These are phyloP conservation scores for Oryza coarctata DNA, from an alignment of 176 grass and related monocot genomes.

Conservation along the genomic window DNA sequence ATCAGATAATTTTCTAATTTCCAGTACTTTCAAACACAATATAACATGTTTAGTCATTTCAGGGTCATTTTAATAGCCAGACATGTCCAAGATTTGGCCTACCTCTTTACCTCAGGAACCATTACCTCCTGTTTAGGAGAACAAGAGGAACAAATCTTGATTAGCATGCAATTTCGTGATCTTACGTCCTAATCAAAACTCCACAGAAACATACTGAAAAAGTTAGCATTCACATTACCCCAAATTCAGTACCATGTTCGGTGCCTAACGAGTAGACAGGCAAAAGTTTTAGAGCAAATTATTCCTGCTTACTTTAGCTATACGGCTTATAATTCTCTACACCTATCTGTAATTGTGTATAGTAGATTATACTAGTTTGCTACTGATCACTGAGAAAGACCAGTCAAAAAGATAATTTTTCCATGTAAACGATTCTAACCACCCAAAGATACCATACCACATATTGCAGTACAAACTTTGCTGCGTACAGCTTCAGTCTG, in stretches of 20 bases:
- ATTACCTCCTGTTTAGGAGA: conserved; percentile 21
- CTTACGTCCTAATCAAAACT: conserved; percentile 20
- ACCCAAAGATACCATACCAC: neutral
- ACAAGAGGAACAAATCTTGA: conserved; percentile 28
- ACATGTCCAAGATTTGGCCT: conserved; percentile 31
- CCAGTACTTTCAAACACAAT: too few relatives aligned
- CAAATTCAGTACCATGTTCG: conserved; percentile 24
- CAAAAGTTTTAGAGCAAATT: conserved; percentile 28
- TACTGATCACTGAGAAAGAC: neutral
- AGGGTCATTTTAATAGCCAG: conserved; percentile 35
- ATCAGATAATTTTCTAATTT: too few relatives aligned
- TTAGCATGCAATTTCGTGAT: conserved; percentile 38
- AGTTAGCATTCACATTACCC: conserved; percentile 31
- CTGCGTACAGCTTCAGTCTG: conserved; percentile 10
- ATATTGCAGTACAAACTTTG: conserved; percentile 19
- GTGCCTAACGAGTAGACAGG: conserved; percentile 45
- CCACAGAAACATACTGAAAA: conserved; percentile 15
- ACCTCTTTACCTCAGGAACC: neutral
- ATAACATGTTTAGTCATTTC: conserved; percentile 49
- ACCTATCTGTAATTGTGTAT: neutral
- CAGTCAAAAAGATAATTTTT: conserved; percentile 33
- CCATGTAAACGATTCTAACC: conserved; percentile 25
- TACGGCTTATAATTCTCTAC: neutral
- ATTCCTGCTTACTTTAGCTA: conserved; percentile 25
- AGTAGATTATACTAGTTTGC: conserved; percentile 14